Evolutionary conservation across 495 filamentous ascomycete species (phyloP).

Genomic region (Penicillium robsamsonii): DNA sequence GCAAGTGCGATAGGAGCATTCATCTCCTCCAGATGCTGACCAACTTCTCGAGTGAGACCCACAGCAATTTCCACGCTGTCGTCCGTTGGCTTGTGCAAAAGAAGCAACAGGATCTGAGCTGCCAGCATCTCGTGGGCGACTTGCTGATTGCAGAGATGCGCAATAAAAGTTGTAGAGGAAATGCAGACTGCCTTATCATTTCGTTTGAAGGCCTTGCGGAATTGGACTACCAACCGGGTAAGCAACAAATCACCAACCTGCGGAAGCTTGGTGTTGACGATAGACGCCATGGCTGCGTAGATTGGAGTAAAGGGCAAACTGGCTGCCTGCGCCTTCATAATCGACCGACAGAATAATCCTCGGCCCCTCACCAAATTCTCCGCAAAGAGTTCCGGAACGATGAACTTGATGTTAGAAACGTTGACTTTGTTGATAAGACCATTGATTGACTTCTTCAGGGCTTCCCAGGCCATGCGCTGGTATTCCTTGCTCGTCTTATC

Average conservation of each 20-base stretch:
- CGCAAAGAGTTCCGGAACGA: conserved; percentile 90
- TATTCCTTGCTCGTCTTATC: conserved; percentile 96
- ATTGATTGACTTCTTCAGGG: conserved; percentile 97
- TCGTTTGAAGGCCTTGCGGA: conserved; percentile 91
- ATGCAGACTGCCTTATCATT: conserved; percentile 96
- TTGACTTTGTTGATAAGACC: conserved; percentile 99
- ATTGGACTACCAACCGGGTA: conserved; percentile 83
- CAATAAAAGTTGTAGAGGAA: conserved; percentile 88
- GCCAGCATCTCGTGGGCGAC: conserved; percentile 91
- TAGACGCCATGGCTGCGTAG: conserved; percentile 90
- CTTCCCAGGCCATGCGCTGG: conserved; percentile 99
- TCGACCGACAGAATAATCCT: conserved; percentile 87
- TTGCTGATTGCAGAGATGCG: conserved; percentile 91
- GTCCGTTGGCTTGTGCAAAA: conserved; percentile 92
- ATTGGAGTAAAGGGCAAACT: conserved; percentile 95
- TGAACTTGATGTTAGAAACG: conserved; percentile 93
- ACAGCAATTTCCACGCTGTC: conserved; percentile 98
- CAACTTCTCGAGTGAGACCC: conserved; percentile 83
- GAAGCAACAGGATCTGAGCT: conserved; percentile 82
- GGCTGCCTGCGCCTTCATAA: conserved; percentile 97
- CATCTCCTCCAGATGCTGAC: conserved; percentile 93
- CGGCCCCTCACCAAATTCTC: conserved; percentile 92
- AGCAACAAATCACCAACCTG: conserved; percentile 89
- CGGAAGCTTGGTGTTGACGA: conserved; percentile 96
- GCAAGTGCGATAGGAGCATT: conserved; percentile 76